Conservation (phyloP, 768 basidiomycete genomes). For the Mycena capillaripes region DNA sequence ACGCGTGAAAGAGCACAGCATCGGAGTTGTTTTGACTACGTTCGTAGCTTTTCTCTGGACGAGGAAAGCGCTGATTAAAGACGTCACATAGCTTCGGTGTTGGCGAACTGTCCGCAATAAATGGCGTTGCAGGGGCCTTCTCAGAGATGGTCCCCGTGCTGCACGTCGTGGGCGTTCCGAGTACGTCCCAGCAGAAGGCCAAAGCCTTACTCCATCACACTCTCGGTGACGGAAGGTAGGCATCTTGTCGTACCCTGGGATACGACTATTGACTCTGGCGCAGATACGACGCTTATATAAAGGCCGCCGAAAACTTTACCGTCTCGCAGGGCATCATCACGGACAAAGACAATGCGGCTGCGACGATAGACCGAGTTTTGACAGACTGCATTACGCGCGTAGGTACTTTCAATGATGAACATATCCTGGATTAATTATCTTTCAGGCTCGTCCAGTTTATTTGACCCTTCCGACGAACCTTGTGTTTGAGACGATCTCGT, state of each 20-base stretch:
- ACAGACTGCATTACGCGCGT: constrained; percentile 71
- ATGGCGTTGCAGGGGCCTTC: constrained; percentile 86
- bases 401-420: not conserved
- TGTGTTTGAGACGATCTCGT: constrained; percentile 76
- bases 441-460: constrained; percentile 83
- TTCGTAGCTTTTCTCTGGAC: constrained; percentile 42
- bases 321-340: constrained; percentile 75
- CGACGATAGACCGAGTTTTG: constrained; percentile 85
- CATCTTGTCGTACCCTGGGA: not conserved
- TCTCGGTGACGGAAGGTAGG: constrained; percentile 82
- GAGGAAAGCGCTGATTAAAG: not conserved
- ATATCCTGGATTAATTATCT: not conserved
- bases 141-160: constrained; percentile 93
- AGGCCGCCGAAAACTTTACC: constrained; percentile 83
- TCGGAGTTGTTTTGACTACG: constrained; percentile 87
- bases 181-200: constrained; percentile 76
- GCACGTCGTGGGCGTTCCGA: constrained; percentile 89
- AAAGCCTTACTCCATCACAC: constrained; percentile 90
- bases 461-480: constrained; percentile 89
- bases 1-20: constrained; percentile 79
- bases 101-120: constrained; percentile 91
- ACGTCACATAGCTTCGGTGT: constrained; percentile 82
- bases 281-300: constrained; percentile 85
- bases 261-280: not conserved
- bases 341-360: constrained; percentile 66